phyloP scores from a whole-genome alignment of 2,329 filamentous ascomycete species.

The Colletotrichum simmondsii region DNA sequence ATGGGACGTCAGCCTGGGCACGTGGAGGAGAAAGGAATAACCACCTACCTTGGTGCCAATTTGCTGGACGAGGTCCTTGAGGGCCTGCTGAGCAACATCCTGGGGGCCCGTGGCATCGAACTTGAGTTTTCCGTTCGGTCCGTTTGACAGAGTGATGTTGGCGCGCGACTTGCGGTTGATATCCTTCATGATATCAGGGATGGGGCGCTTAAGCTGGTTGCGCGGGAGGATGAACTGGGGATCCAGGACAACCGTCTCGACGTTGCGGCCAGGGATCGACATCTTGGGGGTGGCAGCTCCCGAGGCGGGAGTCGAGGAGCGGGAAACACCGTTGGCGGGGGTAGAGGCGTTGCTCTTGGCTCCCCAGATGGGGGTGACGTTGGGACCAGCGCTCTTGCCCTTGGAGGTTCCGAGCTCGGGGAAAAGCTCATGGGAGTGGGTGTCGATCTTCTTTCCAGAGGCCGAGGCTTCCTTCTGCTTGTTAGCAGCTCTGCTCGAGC shows the following conservation, averaged over 20 bases:
- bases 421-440: constrained; percentile 90
- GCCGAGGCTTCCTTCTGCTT: constrained; percentile 72
- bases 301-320: constrained; percentile 72
- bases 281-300: constrained; percentile 67
- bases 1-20: not conserved
- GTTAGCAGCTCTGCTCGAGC: constrained; percentile 72
- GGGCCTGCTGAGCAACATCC: constrained; percentile 85
- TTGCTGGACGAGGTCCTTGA: constrained; percentile 89
- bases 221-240: constrained; percentile 81
- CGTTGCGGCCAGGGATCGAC: constrained; percentile 84
- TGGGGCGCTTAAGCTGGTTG: constrained; percentile 83
- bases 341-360: constrained; percentile 71
- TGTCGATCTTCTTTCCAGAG: constrained; percentile 71
- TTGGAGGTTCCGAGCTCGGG: constrained; percentile 83
- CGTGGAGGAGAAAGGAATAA: not conserved
- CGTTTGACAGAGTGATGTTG: constrained; percentile 80
- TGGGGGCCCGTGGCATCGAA: constrained; percentile 89
- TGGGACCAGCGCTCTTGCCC: constrained; percentile 70
- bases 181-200: constrained; percentile 87
- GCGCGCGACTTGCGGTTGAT: constrained; percentile 94
- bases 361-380: constrained; percentile 81
- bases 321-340: constrained; percentile 65
- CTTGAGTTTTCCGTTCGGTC: constrained; percentile 77
- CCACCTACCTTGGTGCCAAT: constrained; percentile 82
- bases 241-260: constrained; percentile 79